Percentiles rank a stretch among this genome's conserved stretches.
phyloP scores from a whole-genome alignment of 2,329 filamentous ascomycete genomes.

The Aspergillus transmontanensis region DNA sequence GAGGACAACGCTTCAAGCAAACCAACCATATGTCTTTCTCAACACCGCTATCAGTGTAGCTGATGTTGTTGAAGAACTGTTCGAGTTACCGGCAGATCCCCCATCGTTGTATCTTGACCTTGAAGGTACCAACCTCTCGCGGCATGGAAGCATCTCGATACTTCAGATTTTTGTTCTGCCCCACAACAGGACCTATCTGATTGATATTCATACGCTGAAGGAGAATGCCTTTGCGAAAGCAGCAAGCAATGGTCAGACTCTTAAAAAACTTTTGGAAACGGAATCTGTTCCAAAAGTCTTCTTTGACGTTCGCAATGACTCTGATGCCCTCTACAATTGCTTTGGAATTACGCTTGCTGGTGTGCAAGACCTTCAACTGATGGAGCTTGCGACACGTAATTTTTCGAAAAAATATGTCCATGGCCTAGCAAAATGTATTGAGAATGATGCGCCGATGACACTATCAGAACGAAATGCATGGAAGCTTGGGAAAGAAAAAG shows the following conservation, averaged over 20 bases:
- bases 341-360: constrained; percentile 49
- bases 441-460: constrained; percentile 25
- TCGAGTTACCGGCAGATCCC: neutral
- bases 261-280: constrained; percentile 51
- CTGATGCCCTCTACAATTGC: constrained; percentile 55
- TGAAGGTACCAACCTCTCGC: constrained; percentile 50
- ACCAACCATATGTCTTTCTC: neutral
- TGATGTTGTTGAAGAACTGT: neutral
- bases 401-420: constrained; percentile 25
- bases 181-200: constrained; percentile 39
- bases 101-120: constrained; percentile 53
- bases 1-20: neutral
- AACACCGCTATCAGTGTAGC: neutral
- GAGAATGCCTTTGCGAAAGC: constrained; percentile 44
- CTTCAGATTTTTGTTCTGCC: constrained; percentile 43
- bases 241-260: constrained; percentile 18
- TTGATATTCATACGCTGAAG: constrained; percentile 49
- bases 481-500: constrained; percentile 21
- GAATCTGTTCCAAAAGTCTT: constrained; percentile 52
- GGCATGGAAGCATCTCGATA: constrained; percentile 51
- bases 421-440: constrained; percentile 46
- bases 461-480: constrained; percentile 17
- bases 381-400: constrained; percentile 51
- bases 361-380: constrained; percentile 58
- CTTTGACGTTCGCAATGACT: constrained; percentile 63